Conservation (phyloP, 495 filamentous ascomycete genomes). For the Xylaria cubensis region DNA sequence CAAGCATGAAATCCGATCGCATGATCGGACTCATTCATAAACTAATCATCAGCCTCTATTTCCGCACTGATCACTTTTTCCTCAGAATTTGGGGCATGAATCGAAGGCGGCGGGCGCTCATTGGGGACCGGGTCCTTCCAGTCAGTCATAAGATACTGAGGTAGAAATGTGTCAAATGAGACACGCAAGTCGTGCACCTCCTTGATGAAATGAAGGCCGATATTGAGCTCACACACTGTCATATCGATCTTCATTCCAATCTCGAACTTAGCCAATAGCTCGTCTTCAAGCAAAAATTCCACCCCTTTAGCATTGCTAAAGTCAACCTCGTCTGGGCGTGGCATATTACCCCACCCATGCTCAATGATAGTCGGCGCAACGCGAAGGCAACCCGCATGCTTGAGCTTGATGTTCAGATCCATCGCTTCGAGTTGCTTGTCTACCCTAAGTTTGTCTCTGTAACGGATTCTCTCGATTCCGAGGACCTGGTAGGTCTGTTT, state of each 20-base stretch:
- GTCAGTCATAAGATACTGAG: slow-evolving; percentile 73
- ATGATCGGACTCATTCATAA: background rate
- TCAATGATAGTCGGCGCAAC: slow-evolving; percentile 45
- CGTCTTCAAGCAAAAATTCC: slow-evolving; percentile 72
- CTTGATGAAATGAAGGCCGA: slow-evolving; percentile 63
- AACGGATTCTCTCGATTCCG: slow-evolving; percentile 28
- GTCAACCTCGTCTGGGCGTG: slow-evolving; percentile 43
- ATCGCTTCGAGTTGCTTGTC: slow-evolving; percentile 34
- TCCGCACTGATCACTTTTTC: slow-evolving; percentile 30
- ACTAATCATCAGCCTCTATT: slow-evolving; percentile 27
- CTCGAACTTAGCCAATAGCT: slow-evolving; percentile 65
- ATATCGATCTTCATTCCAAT: slow-evolving; percentile 79
- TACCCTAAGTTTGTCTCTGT: slow-evolving; percentile 32
- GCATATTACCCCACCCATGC: slow-evolving; percentile 50
- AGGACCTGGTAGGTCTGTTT: slow-evolving; percentile 38
- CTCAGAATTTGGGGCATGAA: slow-evolving; percentile 35
- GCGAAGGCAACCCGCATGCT: slow-evolving; percentile 48
- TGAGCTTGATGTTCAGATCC: slow-evolving; percentile 34
- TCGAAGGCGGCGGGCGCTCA: slow-evolving; percentile 44
- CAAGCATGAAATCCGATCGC: background rate
- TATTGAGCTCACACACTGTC: slow-evolving; percentile 66
- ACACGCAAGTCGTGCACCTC: slow-evolving; percentile 64
- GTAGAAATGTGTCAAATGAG: slow-evolving; percentile 66
- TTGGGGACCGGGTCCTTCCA: slow-evolving; percentile 64
- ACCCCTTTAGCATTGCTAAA: slow-evolving; percentile 28